Conservation (phyloP, 2,329 filamentous ascomycete species). For the Fusarium compactum region DNA sequence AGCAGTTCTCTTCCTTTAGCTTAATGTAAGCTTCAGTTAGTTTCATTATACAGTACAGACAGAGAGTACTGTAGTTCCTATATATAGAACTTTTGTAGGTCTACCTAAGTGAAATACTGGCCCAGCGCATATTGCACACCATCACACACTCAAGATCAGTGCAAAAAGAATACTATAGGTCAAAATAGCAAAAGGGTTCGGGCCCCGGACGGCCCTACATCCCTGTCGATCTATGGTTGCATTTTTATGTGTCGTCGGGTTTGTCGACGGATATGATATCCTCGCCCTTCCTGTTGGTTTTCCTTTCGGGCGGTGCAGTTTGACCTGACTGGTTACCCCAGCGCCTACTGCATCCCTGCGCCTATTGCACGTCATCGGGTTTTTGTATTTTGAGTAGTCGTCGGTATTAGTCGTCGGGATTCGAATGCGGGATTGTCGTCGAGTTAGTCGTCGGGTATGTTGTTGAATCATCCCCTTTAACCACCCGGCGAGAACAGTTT, state of each 20-base stretch:
- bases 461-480: conserved; percentile 6
- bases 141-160: not conserved
- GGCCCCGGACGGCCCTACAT: conserved; percentile 46
- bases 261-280: conserved; percentile 3
- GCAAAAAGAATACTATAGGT: conserved; percentile 1
- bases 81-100: not conserved
- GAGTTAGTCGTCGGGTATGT: not conserved
- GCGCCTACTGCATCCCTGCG: conserved; percentile 33
- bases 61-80: not conserved
- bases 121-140: no score
- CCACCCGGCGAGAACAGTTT: conserved; percentile 42
- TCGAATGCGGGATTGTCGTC: conserved; percentile 35
- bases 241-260: conserved; percentile 6
- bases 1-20: not conserved
- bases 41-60: not conserved
- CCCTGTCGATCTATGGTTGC: conserved; percentile 39
- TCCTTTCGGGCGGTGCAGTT: conserved; percentile 37
- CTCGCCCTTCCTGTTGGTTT: not conserved
- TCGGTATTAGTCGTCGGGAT: conserved; percentile 3
- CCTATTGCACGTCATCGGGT: not conserved
- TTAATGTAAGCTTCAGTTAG: not conserved
- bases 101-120: no score
- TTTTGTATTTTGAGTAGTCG: not conserved
- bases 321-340: conserved; percentile 47
- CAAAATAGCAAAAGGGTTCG: conserved; percentile 48